Evolutionary conservation across 2,329 filamentous ascomycete species (phyloP), one percentile per base, ranked within the genome.

Genomic region (Colletotrichum trifolii): DNA sequence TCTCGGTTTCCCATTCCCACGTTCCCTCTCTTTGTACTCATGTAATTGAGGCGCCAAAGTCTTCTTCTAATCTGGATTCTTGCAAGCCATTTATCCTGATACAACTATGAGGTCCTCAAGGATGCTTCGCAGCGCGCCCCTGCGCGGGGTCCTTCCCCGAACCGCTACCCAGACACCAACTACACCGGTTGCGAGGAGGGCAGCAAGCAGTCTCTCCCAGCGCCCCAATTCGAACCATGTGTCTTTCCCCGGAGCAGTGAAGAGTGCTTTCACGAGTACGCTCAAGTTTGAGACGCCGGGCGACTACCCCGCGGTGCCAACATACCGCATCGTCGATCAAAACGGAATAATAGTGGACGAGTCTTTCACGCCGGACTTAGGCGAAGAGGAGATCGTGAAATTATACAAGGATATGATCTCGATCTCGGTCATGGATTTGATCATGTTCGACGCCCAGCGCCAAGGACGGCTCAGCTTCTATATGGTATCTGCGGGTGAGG

Each of bases 361-460:
- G 53, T 83, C 85, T 11, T 89, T 91, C 72, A 81, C 84, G 55
- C 87, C 89, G 0, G 89, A 94, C 72, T 87, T 96, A 2, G 83
- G 84, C 45, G 89, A 96, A 56, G 83, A 85, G 54, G 79, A 84
- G 68, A 80, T 89, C 11, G 73, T 87, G 59, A 85, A 87, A 73
- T 77, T 89, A 55, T 90, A 90, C 76, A 84, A 80, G 64, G 86
- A 89, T 71, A 91, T 91, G 89, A 72, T 91, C 9, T 85, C 83
- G 40, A 82, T 90, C 9, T 89, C 91, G 60, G 91, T 98, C 70
- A 96, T 99, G 93, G 96, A 99, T 75, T 78, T 97, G 60, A 92
- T 98, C 75, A 98, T 98, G 94, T 97, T 97, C 74, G 96, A 99
- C 73, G 94, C 96, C 0, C 96, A 99, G 79, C 86, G 96, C 49